Percentiles rank a stretch among this genome's conserved stretches.
Evolutionary conservation across 768 basidiomycete species (phyloP).

Genomic region (Calvatia gigantea): DNA sequence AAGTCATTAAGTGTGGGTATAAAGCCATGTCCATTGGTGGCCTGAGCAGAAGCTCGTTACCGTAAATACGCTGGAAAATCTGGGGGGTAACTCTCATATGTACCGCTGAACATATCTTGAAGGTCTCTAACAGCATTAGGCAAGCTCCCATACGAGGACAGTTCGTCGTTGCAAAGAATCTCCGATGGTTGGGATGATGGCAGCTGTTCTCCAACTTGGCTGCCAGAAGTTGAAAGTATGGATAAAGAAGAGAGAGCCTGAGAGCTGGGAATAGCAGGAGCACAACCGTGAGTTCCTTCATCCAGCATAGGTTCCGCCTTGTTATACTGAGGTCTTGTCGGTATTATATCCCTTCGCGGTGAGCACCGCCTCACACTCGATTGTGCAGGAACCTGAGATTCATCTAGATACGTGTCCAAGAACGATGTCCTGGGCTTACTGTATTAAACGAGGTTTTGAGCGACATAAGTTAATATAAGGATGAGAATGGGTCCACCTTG

Average conservation of each 20-base stretch:
- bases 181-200: constrained; percentile 8
- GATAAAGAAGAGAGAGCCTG: not conserved
- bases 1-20: constrained; percentile 1
- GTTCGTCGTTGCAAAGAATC: not conserved
- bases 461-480: not conserved
- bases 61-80: constrained; percentile 38
- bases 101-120: constrained; percentile 38
- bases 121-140: constrained; percentile 39
- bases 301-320: not conserved
- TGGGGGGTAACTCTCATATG: constrained; percentile 36
- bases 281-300: not conserved
- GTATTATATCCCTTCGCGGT: not conserved
- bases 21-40: constrained; percentile 1
- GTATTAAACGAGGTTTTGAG: not conserved
- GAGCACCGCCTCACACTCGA: not conserved
- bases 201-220: not conserved
- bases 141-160: constrained; percentile 24
- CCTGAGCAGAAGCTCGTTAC: constrained; percentile 11
- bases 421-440: not conserved
- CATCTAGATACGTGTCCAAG: not conserved
- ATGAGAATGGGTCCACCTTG: not conserved
- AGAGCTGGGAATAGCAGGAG: not conserved
- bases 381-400: not conserved
- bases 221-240: not conserved
- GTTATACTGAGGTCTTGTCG: not conserved